Base-by-base conservation (phyloP, 257 asterid species). In the Penstemon newberryi region DNA sequence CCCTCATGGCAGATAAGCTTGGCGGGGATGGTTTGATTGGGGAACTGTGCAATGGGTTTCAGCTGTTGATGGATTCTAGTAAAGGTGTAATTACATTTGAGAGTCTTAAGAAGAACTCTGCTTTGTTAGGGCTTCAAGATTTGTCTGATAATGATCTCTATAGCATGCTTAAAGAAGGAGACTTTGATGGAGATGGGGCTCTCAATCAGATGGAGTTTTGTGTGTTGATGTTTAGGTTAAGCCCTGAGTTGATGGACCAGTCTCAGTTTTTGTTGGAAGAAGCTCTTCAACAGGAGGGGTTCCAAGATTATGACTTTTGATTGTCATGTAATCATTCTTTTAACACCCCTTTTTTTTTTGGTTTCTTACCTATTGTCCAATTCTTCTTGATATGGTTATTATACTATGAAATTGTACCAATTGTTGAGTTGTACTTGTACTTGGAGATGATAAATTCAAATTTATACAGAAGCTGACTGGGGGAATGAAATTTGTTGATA, bases 131-230 rank as follows among this genome's bases (percentile, higher is more conserved):
- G 8, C 78, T 82, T 33, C 74, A 79, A 15, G 84, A 47, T 0
- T 36, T 82, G 58, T 79, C 80, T 3, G 82, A 79, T 60, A 84
- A 73, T 43, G 84, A 82, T 73, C 83, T 79, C 51, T 36, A 0
- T 3, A 7, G 72, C 6, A 82, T 82, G 87, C 56, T 79, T 1
- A 73, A 70, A 53, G 87, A 81, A 67, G 87, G 89, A 2, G 89
- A 84, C 33, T 77, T 84, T 57, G 89, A 84, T 60, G 89, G 89
- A 49, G 89, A 84, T 67, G 87, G 85, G 9, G 87, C 89, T 3
- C 70, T 84, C 46, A 79, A 81, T 72, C 89, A 81, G 81, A 81
- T 84, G 89, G 86, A 84, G 60, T 84, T 84, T 58, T 81, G 89
- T 59, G 86, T 84, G 7, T 41, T 84, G 66, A 81, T 84, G 89